phyloP scores from a whole-genome alignment of 129 eudicot species.

The Daucus carota region DNA sequence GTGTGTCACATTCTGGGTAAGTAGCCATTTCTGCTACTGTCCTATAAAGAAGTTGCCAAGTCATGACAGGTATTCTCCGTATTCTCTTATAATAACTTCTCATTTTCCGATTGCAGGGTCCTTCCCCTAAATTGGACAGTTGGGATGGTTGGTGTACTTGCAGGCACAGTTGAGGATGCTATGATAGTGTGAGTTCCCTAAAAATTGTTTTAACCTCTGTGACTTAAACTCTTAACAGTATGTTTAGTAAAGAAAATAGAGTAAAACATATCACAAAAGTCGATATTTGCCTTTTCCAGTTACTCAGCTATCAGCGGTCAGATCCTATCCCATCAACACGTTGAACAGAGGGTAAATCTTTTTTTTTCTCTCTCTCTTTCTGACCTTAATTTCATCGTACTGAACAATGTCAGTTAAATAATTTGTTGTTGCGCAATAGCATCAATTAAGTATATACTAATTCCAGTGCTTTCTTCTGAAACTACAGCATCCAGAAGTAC shows the following conservation, averaged over 20 bases:
- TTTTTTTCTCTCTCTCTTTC: background rate
- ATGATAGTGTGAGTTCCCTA: constrained; percentile 56
- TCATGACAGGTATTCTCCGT: background rate
- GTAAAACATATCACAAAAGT: background rate
- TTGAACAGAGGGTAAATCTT: constrained; percentile 31
- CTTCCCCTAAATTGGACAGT: constrained; percentile 94
- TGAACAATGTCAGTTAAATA: background rate
- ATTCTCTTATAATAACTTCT: background rate
- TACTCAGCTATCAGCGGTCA: constrained; percentile 83
- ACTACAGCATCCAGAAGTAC: constrained; percentile 45
- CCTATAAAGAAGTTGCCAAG: background rate
- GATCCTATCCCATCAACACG: constrained; percentile 31
- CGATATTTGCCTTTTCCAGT: constrained; percentile 32
- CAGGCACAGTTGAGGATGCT: constrained; percentile 93
- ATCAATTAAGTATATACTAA: constrained; percentile 2
- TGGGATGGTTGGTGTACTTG: constrained; percentile 93
- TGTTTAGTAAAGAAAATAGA: background rate
- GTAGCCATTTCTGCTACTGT: background rate
- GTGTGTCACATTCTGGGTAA: constrained; percentile 81
- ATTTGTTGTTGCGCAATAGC: background rate
- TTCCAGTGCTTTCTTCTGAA: background rate
- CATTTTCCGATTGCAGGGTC: constrained; percentile 40
- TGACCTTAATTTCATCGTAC: background rate
- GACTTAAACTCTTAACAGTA: too few relatives aligned
- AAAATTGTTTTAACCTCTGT: background rate